Conservation (phyloP, 1,284 basidiomycete species). For the Leccinum fallax region DNA sequence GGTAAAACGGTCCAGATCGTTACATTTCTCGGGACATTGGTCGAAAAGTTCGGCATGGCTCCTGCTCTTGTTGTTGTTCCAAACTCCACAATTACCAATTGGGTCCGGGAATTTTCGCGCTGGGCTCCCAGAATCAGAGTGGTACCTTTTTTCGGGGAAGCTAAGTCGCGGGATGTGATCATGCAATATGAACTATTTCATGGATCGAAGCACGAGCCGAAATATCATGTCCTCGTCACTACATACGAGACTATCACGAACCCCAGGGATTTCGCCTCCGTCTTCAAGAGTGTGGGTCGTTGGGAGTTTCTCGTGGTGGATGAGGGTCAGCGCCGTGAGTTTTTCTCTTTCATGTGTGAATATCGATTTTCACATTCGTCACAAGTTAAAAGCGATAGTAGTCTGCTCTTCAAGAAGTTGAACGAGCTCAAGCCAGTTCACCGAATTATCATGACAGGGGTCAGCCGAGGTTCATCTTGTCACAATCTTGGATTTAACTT, state of each 20-base stretch:
- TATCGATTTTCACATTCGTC: conserved; percentile 7
- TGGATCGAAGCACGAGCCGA: conserved; percentile 51
- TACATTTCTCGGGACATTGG: conserved; percentile 82
- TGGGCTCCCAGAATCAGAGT: conserved; percentile 87
- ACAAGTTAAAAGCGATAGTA: conserved; percentile 80
- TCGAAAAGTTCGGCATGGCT: conserved; percentile 58
- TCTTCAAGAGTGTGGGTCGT: conserved; percentile 80
- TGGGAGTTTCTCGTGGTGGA: conserved; percentile 95
- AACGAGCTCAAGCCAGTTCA: conserved; percentile 81
- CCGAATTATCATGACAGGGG: conserved; percentile 90
- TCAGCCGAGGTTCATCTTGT: conserved; percentile 35
- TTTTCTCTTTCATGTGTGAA: neutral
- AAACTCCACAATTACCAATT: conserved; percentile 91
- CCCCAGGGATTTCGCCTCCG: conserved; percentile 62
- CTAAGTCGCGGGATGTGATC: conserved; percentile 79
- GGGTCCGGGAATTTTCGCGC: conserved; percentile 85
- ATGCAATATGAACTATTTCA: conserved; percentile 84
- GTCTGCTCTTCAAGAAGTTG: conserved; percentile 82
- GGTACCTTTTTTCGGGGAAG: conserved; percentile 82
- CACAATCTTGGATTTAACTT: conserved; percentile 2
- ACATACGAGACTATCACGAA: conserved; percentile 84
- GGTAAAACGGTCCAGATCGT: conserved; percentile 95
- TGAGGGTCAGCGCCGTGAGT: conserved; percentile 88
- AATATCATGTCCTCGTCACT: conserved; percentile 85
- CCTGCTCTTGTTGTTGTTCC: conserved; percentile 93